Evolutionary conservation across 2,329 filamentous ascomycete species (phyloP).

Genomic region (Hirsutella rhossiliensis): DNA sequence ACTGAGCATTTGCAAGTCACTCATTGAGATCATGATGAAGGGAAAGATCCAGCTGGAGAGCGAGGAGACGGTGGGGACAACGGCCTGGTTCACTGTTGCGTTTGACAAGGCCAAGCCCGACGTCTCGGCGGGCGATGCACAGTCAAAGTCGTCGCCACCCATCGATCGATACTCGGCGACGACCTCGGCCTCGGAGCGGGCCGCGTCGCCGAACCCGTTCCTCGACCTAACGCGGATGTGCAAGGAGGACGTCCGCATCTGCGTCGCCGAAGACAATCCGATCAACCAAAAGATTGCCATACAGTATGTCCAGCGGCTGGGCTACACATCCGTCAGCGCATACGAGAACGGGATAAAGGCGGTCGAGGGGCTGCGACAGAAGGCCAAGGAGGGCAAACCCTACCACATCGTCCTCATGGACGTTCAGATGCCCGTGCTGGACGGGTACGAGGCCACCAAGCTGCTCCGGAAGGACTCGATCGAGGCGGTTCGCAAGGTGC

Average conservation of each 20-base stretch:
- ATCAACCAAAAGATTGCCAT: constrained; percentile 94
- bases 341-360: constrained; percentile 85
- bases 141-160: constrained; percentile 22
- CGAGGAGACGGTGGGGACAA: constrained; percentile 57
- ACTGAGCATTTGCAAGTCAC: constrained; percentile 85
- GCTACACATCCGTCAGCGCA: constrained; percentile 70
- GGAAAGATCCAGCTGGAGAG: constrained; percentile 77
- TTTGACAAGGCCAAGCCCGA: constrained; percentile 69
- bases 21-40: constrained; percentile 86
- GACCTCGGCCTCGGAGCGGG: constrained; percentile 22
- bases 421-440: constrained; percentile 88
- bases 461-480: constrained; percentile 67
- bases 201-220: constrained; percentile 30
- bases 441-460: constrained; percentile 85
- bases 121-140: constrained; percentile 43
- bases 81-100: constrained; percentile 66
- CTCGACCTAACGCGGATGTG: constrained; percentile 62
- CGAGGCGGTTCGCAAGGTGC: constrained; percentile 63
- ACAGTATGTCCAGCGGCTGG: constrained; percentile 76
- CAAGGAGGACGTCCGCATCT: constrained; percentile 70
- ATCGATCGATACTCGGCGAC: constrained; percentile 21
- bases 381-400: constrained; percentile 57
- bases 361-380: constrained; percentile 69
- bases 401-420: constrained; percentile 94
- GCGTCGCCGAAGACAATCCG: constrained; percentile 88